Conservation (phyloP, 495 filamentous ascomycete species). For the Penicillium subrubescens region DNA sequence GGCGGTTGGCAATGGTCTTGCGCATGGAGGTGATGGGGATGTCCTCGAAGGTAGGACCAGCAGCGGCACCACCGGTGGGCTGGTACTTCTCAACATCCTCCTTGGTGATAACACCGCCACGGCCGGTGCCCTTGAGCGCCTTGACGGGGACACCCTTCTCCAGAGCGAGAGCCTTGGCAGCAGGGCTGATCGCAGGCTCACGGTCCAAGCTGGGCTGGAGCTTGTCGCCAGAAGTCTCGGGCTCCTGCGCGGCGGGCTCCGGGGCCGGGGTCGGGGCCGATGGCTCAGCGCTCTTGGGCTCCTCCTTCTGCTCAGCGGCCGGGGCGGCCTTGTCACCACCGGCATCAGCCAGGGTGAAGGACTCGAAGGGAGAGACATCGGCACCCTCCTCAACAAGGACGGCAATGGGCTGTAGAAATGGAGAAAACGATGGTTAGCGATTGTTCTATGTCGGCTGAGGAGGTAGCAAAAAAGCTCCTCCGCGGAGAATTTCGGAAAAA, state of each 20-base stretch:
- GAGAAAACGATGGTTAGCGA: constrained; percentile 6
- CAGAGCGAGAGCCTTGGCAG: constrained; percentile 78
- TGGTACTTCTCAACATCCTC: constrained; percentile 88
- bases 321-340: constrained; percentile 76
- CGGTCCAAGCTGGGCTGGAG: constrained; percentile 84
- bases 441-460: constrained; percentile 6
- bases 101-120: constrained; percentile 85
- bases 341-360: constrained; percentile 85
- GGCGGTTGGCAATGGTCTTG: constrained; percentile 92
- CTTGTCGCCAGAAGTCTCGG: constrained; percentile 71
- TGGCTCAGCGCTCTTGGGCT: constrained; percentile 60
- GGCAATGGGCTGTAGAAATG: constrained; percentile 77
- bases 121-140: constrained; percentile 83
- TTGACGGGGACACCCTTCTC: constrained; percentile 83
- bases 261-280: constrained; percentile 60
- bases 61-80: constrained; percentile 51
- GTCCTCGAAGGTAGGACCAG: constrained; percentile 76
- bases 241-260: constrained; percentile 64
- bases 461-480: constrained; percentile 16
- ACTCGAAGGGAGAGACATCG: constrained; percentile 84
- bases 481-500: constrained; percentile 30
- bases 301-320: constrained; percentile 63
- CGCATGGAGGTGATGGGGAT: constrained; percentile 89
- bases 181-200: constrained; percentile 67
- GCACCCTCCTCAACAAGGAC: constrained; percentile 88